Conservation (phyloP, 768 basidiomycete genomes). For the Boletus vinaceobasis region DNA sequence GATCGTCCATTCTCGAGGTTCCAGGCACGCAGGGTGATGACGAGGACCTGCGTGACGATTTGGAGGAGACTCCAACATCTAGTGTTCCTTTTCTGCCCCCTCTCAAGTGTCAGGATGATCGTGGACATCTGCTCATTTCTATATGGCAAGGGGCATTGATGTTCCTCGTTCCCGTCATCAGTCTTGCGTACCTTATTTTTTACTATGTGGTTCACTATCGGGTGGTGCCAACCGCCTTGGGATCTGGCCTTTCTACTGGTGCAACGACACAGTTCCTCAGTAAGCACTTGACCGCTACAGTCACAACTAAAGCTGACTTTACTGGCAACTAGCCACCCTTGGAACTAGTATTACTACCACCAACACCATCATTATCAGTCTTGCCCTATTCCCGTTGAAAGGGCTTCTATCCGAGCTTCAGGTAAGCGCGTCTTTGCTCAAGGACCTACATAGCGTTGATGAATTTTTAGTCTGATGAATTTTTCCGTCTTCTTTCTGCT, state of each 20-base stretch:
- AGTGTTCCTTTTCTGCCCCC: not conserved
- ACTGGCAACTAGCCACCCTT: slow-evolving; percentile 1
- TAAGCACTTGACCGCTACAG: not conserved
- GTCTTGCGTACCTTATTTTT: slow-evolving; percentile 11
- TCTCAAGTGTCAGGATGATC: not conserved
- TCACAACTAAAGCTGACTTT: not conserved
- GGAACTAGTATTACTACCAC: slow-evolving; percentile 11
- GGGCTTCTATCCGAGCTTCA: slow-evolving; percentile 9
- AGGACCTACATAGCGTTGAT: not conserved
- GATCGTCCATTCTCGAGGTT: not conserved
- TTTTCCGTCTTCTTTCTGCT: slow-evolving; percentile 14
- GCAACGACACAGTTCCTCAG: slow-evolving; percentile 6
- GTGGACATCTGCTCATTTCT: not conserved
- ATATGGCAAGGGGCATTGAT: slow-evolving; percentile 5
- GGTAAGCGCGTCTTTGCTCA: not conserved
- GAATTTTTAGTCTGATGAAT: slow-evolving; percentile 14
- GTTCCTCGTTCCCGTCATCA: slow-evolving; percentile 1
- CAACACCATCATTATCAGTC: slow-evolving; percentile 15
- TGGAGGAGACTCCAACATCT: not conserved
- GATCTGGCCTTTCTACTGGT: not conserved
- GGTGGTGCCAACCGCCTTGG: slow-evolving; percentile 5
- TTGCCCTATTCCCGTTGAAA: slow-evolving; percentile 11
- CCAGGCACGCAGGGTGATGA: not conserved
- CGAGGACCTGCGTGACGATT: not conserved
- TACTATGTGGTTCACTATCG: slow-evolving; percentile 19